These are phyloP conservation scores for Astrocystis sublimbata DNA, from an alignment of 495 filamentous ascomycete genomes.

Conservation along the genomic window DNA sequence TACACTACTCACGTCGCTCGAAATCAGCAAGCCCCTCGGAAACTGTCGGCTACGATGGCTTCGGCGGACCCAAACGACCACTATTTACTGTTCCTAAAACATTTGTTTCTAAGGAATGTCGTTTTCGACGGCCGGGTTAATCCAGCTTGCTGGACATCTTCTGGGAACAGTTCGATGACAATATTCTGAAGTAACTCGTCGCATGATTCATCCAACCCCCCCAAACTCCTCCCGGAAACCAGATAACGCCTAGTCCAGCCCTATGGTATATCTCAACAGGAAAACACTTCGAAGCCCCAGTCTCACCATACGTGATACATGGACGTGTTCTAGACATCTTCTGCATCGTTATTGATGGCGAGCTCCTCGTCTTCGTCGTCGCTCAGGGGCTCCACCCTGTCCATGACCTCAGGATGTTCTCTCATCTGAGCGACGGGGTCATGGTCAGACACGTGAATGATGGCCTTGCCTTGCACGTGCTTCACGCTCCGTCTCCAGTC, in stretches of 20 bases:
- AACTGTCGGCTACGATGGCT: not conserved
- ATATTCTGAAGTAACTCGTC: slow-evolving; percentile 6
- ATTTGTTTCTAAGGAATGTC: not conserved
- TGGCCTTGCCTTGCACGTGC: slow-evolving; percentile 72
- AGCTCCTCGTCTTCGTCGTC: slow-evolving; percentile 64
- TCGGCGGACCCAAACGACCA: not conserved
- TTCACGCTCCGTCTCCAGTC: slow-evolving; percentile 72
- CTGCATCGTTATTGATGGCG: slow-evolving; percentile 34
- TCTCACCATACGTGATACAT: slow-evolving; percentile 26
- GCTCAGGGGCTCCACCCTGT: slow-evolving; percentile 81
- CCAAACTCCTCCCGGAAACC: too few species aligned
- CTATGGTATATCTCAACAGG: slow-evolving; percentile 25
- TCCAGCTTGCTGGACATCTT: not conserved
- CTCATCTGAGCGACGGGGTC: slow-evolving; percentile 57
- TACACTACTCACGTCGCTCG: not conserved
- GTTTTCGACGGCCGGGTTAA: not conserved
- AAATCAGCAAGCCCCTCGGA: not conserved
- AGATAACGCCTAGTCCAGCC: slow-evolving; percentile 15
- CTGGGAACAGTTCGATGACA: not conserved
- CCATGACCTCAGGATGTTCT: slow-evolving; percentile 72
- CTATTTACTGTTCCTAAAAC: not conserved
- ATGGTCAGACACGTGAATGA: slow-evolving; percentile 75
- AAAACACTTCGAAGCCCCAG: slow-evolving; percentile 6
- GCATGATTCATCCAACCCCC: slow-evolving; percentile 15
- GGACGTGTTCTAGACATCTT: slow-evolving; percentile 33